phyloP scores from a whole-genome alignment of 148 eudicot genomes.

The Chenopodium suecicum region DNA sequence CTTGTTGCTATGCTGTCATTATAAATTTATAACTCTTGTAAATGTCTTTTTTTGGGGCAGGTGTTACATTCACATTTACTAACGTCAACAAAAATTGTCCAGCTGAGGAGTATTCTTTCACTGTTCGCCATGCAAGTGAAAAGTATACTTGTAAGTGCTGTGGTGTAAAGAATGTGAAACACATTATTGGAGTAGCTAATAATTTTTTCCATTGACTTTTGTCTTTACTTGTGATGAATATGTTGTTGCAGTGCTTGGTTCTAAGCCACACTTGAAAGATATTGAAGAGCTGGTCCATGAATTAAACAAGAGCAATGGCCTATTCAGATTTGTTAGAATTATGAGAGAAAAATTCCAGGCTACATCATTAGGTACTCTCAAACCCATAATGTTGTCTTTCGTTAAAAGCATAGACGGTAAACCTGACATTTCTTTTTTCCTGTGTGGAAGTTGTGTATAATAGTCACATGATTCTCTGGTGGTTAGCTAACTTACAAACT shows the following conservation, averaged over 20 bases:
- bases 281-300: conserved; percentile 48
- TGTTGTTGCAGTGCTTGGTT: conserved; percentile 66
- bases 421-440: conserved; percentile 1
- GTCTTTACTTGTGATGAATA: background rate
- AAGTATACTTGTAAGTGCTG: conserved; percentile 63
- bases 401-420: background rate
- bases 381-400: background rate
- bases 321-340: conserved; percentile 70
- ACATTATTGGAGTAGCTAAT: background rate
- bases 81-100: conserved; percentile 57
- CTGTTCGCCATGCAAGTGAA: conserved; percentile 70
- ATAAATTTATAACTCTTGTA: conserved; percentile 13
- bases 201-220: background rate
- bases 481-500: background rate
- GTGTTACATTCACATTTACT: conserved; percentile 76
- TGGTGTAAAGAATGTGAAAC: background rate
- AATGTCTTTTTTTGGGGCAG: conserved; percentile 36
- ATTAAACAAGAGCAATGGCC: conserved; percentile 61
- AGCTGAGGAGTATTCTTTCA: conserved; percentile 63
- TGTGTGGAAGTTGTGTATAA: background rate
- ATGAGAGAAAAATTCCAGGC: conserved; percentile 84
- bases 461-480: background rate
- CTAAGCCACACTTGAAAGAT: conserved; percentile 55
- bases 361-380: conserved; percentile 54
- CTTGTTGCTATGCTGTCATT: background rate